Conservation (phyloP, 371 early-diverging fungal genomes). For the Globomyces sp. region DNA sequence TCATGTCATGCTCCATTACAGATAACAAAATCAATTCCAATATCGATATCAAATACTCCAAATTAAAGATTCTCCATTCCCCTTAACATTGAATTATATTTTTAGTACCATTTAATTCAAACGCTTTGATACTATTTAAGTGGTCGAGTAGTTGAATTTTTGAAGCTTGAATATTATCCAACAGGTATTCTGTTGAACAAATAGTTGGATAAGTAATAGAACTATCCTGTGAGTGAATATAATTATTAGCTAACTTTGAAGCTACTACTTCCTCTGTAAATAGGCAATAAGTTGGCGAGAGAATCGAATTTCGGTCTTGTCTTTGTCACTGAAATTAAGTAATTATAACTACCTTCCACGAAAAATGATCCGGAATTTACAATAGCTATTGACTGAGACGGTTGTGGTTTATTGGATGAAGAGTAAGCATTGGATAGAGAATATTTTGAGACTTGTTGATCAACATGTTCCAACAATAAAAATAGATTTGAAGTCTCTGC, state of each 20-base stretch:
- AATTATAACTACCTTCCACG: background rate
- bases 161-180: background rate
- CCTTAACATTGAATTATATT: background rate
- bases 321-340: background rate
- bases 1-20: conserved; percentile 1
- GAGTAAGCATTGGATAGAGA: conserved; percentile 4
- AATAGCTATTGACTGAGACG: background rate
- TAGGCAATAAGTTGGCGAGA: background rate
- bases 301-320: conserved; percentile 4
- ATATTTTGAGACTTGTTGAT: background rate
- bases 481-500: conserved; percentile 60
- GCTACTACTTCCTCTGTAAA: background rate
- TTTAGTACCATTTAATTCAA: background rate
- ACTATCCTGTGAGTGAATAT: too few relatives aligned
- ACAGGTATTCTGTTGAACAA: too few relatives aligned
- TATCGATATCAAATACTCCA: background rate
- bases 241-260: too few relatives aligned
- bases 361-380: conserved; percentile 1
- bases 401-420: background rate
- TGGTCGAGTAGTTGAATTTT: background rate
- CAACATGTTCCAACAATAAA: conserved; percentile 26
- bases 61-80: background rate
- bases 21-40: conserved; percentile 4
- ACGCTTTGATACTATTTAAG: background rate
- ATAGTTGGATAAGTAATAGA: too few relatives aligned